These are phyloP conservation scores for Alternaria ventricosa DNA, from an alignment of 2,329 filamentous ascomycete genomes.

Conservation along the genomic window DNA sequence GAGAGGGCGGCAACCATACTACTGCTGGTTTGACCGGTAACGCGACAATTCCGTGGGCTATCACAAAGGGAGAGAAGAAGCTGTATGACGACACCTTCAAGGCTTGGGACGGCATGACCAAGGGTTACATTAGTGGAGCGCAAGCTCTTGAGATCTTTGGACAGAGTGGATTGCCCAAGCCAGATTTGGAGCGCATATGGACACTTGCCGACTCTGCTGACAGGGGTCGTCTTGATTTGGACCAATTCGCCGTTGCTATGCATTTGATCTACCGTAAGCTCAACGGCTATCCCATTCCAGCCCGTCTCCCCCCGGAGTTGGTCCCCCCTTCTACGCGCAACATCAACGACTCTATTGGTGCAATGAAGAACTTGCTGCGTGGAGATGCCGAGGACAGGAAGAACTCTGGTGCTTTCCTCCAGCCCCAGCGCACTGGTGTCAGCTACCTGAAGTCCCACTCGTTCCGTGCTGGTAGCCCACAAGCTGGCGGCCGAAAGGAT, in stretches of 20 bases:
- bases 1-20: slow-evolving; percentile 80
- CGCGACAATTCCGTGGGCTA: slow-evolving; percentile 96
- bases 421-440: slow-evolving; percentile 96
- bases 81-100: slow-evolving; percentile 95
- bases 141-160: slow-evolving; percentile 97
- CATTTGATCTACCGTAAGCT: slow-evolving; percentile 97
- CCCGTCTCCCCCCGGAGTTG: slow-evolving; percentile 85
- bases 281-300: slow-evolving; percentile 92
- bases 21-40: slow-evolving; percentile 89
- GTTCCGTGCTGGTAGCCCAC: slow-evolving; percentile 71
- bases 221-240: slow-evolving; percentile 90
- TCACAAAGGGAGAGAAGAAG: slow-evolving; percentile 98
- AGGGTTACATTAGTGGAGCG: slow-evolving; percentile 89
- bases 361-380: slow-evolving; percentile 86
- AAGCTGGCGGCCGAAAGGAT: slow-evolving; percentile 77
- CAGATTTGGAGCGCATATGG: slow-evolving; percentile 91
- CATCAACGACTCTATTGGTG: slow-evolving; percentile 89
- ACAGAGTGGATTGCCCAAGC: slow-evolving; percentile 90
- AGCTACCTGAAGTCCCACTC: slow-evolving; percentile 97
- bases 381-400: slow-evolving; percentile 91
- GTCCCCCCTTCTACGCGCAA: slow-evolving; percentile 94
- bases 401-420: slow-evolving; percentile 83
- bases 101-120: slow-evolving; percentile 93
- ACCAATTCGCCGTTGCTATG: slow-evolving; percentile 98
- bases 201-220: slow-evolving; percentile 93